Evolutionary conservation across 1,139 yeast species (phyloP).

Genomic region (Candida dubliniensis): DNA sequence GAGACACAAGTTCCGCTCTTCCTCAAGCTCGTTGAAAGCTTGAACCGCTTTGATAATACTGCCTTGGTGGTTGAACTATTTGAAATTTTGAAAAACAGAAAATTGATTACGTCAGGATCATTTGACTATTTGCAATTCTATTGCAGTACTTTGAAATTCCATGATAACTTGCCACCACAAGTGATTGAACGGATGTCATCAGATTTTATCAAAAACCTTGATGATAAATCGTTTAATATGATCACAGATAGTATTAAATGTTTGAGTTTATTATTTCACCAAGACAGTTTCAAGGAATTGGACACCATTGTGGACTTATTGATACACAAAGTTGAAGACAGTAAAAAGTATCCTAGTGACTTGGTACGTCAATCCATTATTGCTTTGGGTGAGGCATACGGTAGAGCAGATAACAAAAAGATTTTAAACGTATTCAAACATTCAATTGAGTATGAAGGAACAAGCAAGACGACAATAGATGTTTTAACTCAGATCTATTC

Average conservation of each 20-base stretch:
- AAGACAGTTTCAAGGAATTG: conserved; percentile 25
- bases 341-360: conserved; percentile 49
- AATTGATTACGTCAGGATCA: conserved; percentile 22
- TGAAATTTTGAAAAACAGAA: conserved; percentile 17
- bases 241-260: conserved; percentile 52
- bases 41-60: conserved; percentile 21
- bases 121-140: conserved; percentile 31
- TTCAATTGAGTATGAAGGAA: conserved; percentile 37
- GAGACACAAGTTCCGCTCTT: conserved; percentile 24
- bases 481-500: conserved; percentile 26
- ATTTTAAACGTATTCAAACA: conserved; percentile 21
- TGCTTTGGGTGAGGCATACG: conserved; percentile 30
- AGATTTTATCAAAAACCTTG: conserved; percentile 45
- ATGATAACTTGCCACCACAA: conserved; percentile 6
- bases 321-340: conserved; percentile 35
- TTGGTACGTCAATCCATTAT: conserved; percentile 48
- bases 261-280: conserved; percentile 17
- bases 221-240: conserved; percentile 40
- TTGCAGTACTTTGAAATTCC: conserved; percentile 21
- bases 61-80: conserved; percentile 23
- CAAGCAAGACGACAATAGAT: conserved; percentile 33
- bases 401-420: conserved; percentile 10
- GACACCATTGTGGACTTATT: conserved; percentile 19
- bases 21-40: conserved; percentile 31
- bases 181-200: conserved; percentile 35